Percentiles rank a stretch among this genome's conserved stretches.
Conservation (phyloP, 176 grass and related monocot species). For the Paspalum notatum region DNA sequence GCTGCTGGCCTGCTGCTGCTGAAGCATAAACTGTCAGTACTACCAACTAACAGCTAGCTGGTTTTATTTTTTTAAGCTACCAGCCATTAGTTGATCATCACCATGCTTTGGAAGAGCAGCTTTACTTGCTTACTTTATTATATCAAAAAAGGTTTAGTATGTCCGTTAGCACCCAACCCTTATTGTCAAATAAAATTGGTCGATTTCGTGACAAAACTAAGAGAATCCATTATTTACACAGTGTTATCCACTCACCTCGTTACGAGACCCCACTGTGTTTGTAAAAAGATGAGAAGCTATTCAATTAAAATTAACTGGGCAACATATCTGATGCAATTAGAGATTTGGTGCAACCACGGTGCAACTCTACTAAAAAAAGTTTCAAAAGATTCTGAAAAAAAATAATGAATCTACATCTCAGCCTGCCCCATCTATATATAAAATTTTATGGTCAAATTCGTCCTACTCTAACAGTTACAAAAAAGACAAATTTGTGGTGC, state of each 20-base stretch:
- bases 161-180: constrained; percentile 29
- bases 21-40: not conserved
- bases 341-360: too few species aligned
- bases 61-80: not conserved
- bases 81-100: constrained; percentile 17
- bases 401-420: too few species aligned
- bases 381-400: too few species aligned
- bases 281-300: too few species aligned
- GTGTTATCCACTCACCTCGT: not conserved
- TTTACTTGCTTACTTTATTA: constrained; percentile 19
- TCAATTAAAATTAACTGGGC: too few species aligned
- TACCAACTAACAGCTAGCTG: not conserved
- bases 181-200: not conserved
- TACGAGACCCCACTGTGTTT: not conserved
- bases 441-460: too few species aligned
- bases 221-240: not conserved
- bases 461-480: too few species aligned
- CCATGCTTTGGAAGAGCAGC: constrained; percentile 15
- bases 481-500: too few species aligned
- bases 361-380: too few species aligned
- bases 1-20: constrained; percentile 7
- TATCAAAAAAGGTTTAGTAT: constrained; percentile 33
- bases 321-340: too few species aligned
- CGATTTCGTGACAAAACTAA: not conserved
- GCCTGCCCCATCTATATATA: too few species aligned